Conservation (phyloP, 305 asterid species). For the Fraxinus greggii region DNA sequence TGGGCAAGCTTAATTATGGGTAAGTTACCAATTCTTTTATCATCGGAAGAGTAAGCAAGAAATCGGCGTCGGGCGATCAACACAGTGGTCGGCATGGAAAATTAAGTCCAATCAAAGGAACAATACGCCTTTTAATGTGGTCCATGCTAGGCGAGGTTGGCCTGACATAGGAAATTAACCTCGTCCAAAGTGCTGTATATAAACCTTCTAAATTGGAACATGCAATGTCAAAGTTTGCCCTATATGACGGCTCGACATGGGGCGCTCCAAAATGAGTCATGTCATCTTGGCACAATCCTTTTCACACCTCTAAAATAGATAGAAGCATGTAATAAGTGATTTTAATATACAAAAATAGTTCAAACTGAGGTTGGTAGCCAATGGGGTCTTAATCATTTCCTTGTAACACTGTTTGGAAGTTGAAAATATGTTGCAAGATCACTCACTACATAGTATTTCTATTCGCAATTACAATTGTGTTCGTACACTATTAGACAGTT, state of each 20-base stretch:
- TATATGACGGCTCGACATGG: background rate
- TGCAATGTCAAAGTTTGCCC: background rate
- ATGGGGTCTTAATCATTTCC: slow-evolving; percentile 21
- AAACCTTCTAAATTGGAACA: background rate
- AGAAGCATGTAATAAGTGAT: background rate
- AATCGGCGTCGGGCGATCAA: background rate
- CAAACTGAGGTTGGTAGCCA: slow-evolving; percentile 5
- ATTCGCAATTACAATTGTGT: background rate
- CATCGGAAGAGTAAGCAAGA: background rate
- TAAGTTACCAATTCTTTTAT: no score
- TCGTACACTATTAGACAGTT: background rate
- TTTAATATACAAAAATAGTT: background rate
- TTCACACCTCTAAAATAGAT: background rate
- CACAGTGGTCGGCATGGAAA: background rate
- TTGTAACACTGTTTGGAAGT: background rate
- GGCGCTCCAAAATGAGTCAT: background rate
- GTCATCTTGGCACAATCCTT: background rate
- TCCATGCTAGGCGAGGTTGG: background rate
- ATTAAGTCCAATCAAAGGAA: background rate
- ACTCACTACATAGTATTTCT: background rate
- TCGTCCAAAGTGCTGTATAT: background rate
- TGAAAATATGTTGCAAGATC: background rate
- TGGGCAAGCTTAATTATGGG: background rate
- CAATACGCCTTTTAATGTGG: background rate
- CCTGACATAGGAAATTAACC: background rate